These are phyloP conservation scores for Amylocarpus encephaloides DNA, from an alignment of 2,329 filamentous ascomycete genomes.

Conservation along the genomic window DNA sequence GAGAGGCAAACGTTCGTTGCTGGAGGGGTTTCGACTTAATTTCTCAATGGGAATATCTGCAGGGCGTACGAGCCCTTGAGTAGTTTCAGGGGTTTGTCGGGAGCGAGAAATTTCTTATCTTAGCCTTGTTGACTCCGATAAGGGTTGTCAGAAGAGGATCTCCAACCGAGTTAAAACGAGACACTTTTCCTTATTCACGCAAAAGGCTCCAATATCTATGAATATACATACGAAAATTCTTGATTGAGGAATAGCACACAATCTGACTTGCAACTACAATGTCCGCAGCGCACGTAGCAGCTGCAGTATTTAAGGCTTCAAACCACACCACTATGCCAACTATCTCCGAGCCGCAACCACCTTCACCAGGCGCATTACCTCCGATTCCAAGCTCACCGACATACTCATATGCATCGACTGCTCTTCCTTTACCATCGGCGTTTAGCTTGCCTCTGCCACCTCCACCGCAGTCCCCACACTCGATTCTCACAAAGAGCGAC, in stretches of 20 bases:
- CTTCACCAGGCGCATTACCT: conserved; percentile 50
- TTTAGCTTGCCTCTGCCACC: conserved; percentile 57
- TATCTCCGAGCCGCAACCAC: conserved; percentile 27
- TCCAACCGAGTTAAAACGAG: not conserved
- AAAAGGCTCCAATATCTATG: not conserved
- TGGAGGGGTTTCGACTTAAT: no score
- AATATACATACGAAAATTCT: not conserved
- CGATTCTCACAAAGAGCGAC: conserved; percentile 57
- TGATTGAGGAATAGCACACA: not conserved
- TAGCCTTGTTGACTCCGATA: conserved; percentile 18
- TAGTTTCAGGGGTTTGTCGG: conserved; percentile 2
- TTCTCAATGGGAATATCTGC: no score
- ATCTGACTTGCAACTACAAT: not conserved
- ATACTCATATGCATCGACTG: conserved; percentile 57
- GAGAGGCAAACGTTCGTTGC: no score
- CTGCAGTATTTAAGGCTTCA: not conserved
- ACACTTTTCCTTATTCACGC: not conserved
- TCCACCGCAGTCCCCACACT: conserved; percentile 49
- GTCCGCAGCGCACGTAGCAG: conserved; percentile 4
- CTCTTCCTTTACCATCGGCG: conserved; percentile 48
- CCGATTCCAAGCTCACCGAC: conserved; percentile 57
- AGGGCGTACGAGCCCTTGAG: no score
- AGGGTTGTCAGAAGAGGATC: conserved; percentile 13
- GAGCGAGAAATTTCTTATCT: conserved; percentile 8
- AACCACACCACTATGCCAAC: conserved; percentile 10